Evolutionary conservation across 768 basidiomycete genomes (phyloP).

Genomic region (Lentinus brumalis): DNA sequence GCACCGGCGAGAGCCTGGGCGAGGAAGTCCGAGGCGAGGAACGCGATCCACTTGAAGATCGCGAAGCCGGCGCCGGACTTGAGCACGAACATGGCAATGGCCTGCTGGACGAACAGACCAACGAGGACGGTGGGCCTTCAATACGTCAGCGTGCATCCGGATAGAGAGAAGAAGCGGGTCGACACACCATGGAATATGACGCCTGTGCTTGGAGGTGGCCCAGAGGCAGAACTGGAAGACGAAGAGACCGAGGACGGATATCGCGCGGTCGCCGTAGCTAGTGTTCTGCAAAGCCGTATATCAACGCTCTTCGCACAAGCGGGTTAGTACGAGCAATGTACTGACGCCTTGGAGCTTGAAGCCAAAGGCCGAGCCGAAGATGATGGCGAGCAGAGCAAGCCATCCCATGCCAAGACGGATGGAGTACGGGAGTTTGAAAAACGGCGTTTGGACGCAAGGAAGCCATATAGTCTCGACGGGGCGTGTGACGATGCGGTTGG

Average conservation of each 20-base stretch:
- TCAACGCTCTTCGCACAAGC: slow-evolving; percentile 9
- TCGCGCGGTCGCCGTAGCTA: slow-evolving; percentile 76
- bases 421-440: slow-evolving; percentile 56
- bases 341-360: slow-evolving; percentile 61
- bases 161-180: no score
- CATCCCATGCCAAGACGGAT: slow-evolving; percentile 69
- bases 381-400: slow-evolving; percentile 71
- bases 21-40: slow-evolving; percentile 80
- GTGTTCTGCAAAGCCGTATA: slow-evolving; percentile 46
- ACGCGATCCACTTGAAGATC: slow-evolving; percentile 84
- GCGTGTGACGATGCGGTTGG: slow-evolving; percentile 64
- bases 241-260: slow-evolving; percentile 77
- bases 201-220: slow-evolving; percentile 62
- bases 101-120: slow-evolving; percentile 84
- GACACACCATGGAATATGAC: slow-evolving; percentile 69
- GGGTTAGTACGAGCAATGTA: slow-evolving; percentile 5
- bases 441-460: slow-evolving; percentile 66
- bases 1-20: slow-evolving; percentile 68
- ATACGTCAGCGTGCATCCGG: no score
- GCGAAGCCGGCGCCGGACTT: slow-evolving; percentile 81
- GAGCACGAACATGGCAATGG: slow-evolving; percentile 85
- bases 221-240: slow-evolving; percentile 81
- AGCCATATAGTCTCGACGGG: slow-evolving; percentile 77
- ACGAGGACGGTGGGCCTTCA: slow-evolving; percentile 92
- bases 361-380: slow-evolving; percentile 88